Conservation (phyloP, 2,329 filamentous ascomycete genomes). For the Fusarium sp. region DNA sequence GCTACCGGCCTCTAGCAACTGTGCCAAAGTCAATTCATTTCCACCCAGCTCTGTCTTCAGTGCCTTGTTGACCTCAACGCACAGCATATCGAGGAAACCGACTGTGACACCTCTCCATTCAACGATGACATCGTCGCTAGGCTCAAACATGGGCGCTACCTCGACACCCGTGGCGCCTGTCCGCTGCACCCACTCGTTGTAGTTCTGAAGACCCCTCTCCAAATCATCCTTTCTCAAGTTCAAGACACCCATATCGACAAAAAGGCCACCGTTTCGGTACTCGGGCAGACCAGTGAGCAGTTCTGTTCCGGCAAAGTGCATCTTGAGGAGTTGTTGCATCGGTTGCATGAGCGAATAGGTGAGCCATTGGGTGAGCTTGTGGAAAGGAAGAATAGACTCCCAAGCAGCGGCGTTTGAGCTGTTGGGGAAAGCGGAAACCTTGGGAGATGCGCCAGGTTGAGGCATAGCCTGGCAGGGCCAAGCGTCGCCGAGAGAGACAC, state of each 20-base stretch:
- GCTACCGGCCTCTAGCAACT: slow-evolving; percentile 93
- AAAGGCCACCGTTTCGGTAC: slow-evolving; percentile 89
- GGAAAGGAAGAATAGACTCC: slow-evolving; percentile 88
- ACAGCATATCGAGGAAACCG: slow-evolving; percentile 65
- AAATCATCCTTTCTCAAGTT: slow-evolving; percentile 76
- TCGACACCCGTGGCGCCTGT: slow-evolving; percentile 71
- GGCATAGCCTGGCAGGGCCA: slow-evolving; percentile 92
- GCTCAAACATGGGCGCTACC: slow-evolving; percentile 67
- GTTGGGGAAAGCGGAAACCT: slow-evolving; percentile 40
- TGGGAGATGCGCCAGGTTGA: slow-evolving; percentile 56
- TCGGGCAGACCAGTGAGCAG: slow-evolving; percentile 89
- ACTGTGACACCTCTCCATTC: slow-evolving; percentile 73
- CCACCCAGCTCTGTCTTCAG: slow-evolving; percentile 68
- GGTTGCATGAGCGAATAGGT: slow-evolving; percentile 94
- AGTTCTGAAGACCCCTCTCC: slow-evolving; percentile 73
- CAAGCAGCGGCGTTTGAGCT: slow-evolving; percentile 54
- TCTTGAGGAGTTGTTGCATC: slow-evolving; percentile 81
- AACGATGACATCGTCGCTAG: slow-evolving; percentile 68
- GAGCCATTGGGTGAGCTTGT: slow-evolving; percentile 95
- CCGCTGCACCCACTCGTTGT: slow-evolving; percentile 72
- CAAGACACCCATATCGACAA: slow-evolving; percentile 84
- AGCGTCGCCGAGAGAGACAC: slow-evolving; percentile 87
- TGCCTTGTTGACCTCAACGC: slow-evolving; percentile 49
- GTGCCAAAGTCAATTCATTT: slow-evolving; percentile 78
- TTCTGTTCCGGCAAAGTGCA: slow-evolving; percentile 83